Evolutionary conservation across 2,329 filamentous ascomycete genomes (phyloP), one percentile per base, ranked within the genome.

Genomic region (Cytospora paraplurivora): DNA sequence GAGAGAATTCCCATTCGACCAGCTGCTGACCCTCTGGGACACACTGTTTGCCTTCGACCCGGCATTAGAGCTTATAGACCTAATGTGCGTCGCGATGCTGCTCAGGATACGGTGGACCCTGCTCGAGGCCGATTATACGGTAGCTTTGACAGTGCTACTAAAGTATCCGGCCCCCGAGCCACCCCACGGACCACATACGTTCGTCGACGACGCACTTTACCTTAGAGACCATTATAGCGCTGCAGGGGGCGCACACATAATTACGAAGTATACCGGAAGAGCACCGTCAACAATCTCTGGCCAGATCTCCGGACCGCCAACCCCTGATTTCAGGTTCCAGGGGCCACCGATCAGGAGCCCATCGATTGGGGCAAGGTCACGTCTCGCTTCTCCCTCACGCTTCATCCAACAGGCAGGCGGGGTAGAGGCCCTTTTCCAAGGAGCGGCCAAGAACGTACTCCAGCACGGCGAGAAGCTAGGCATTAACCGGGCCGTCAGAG

Each of bases 51-150:
- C 93, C 1, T 87, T 96, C 71, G 93, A 97, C 70, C 84, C 94
- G 8, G 83, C 85, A 0, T 77, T 97, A 34, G 87, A 93, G 56
- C 79, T 98, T 37, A 87, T 98, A 69, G 92, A 98, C 72, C 82
- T 95, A 62, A 88, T 97, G n/a, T 97, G 93, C 69, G 87, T 97
- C 58, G 89, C 93, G 7, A 98, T 99, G 93, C 80, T 99, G 32
- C 80, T 99, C 53, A 86, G 95, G 57, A 92, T 98, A 69, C 87
- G 94, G 62, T 97, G 93, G 93, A 86, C 93, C 69, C 79, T 99
- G 41, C 78, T 98, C 33, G 87, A 92, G 67, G 88, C 91, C 13
- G 94, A 98, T 74, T 97, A 97, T 71, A 94, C 95, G 1, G 85
- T 87, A 41, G 94, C 92, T 10, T 79, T 99, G 59, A 89, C 92